phyloP scores from a whole-genome alignment of 208 protist genomes.

The Balamuthia mandrillaris region DNA sequence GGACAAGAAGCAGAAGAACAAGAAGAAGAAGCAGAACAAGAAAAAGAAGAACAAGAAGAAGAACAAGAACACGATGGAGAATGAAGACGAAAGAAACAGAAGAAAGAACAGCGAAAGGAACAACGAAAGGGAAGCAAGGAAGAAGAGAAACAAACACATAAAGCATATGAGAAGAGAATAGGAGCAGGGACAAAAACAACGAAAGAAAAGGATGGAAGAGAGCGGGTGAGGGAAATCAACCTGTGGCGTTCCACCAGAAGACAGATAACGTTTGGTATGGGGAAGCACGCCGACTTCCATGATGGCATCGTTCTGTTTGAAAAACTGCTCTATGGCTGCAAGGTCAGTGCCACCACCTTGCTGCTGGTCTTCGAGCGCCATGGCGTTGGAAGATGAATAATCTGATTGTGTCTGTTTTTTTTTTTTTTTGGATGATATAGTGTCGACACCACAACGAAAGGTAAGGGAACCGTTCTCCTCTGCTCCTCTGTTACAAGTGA shows the following conservation, averaged over 20 bases:
- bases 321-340: no score
- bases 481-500: no score
- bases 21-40: not conserved
- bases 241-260: conserved; percentile 5
- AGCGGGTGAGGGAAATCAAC: not conserved
- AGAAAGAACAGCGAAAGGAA: not conserved
- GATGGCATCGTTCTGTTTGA: conserved; percentile 11
- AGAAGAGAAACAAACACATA: not conserved
- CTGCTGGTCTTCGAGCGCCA: no score
- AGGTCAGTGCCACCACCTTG: no score
- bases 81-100: not conserved
- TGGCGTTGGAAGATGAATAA: no score
- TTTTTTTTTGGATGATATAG: no score
- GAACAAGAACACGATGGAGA: not conserved
- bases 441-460: no score
- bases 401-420: no score
- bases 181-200: not conserved
- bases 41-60: not conserved
- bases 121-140: not conserved
- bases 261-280: not conserved
- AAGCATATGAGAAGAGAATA: not conserved
- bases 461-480: no score
- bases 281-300: conserved; percentile 18
- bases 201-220: not conserved
- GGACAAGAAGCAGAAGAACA: not conserved